Percentiles rank a stretch among this genome's conserved stretches.
Conservation (phyloP, 2,329 filamentous ascomycete genomes). For the Diaporthe sp. region DNA sequence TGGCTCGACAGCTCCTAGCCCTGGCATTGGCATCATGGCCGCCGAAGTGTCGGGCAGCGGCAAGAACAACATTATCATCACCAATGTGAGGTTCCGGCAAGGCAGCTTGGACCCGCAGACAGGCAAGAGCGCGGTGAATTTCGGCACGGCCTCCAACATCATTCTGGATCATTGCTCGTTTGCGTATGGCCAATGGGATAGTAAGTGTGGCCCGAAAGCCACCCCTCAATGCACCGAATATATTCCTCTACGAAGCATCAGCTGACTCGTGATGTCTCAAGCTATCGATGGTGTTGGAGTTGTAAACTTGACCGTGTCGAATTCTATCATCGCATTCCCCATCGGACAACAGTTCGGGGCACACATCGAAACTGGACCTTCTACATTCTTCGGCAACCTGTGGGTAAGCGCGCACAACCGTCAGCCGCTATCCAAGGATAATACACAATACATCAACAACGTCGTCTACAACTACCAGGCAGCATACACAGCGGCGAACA, state of each 20-base stretch:
- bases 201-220: neutral
- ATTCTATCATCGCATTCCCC: slow-evolving; percentile 60
- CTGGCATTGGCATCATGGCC: slow-evolving; percentile 51
- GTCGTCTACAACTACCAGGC: slow-evolving; percentile 61
- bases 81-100: slow-evolving; percentile 60
- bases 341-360: slow-evolving; percentile 60
- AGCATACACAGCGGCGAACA: slow-evolving; percentile 50
- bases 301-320: slow-evolving; percentile 60
- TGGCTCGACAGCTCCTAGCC: slow-evolving; percentile 61
- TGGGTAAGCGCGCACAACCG: slow-evolving; percentile 63
- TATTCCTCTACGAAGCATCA: fast-evolving
- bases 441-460: slow-evolving; percentile 61
- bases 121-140: slow-evolving; percentile 59
- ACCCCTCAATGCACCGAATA: neutral
- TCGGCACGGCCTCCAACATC: slow-evolving; percentile 59
- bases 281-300: slow-evolving; percentile 53
- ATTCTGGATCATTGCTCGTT: slow-evolving; percentile 61
- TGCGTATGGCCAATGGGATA: slow-evolving; percentile 59
- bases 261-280: neutral
- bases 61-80: slow-evolving; percentile 52
- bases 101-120: slow-evolving; percentile 54
- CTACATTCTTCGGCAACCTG: slow-evolving; percentile 59
- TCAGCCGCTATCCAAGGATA: slow-evolving; percentile 61
- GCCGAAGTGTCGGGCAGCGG: slow-evolving; percentile 44
- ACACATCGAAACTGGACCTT: slow-evolving; percentile 57